Evolutionary conservation across 192 early-diverging fungal genomes (phyloP), one percentile per base, ranked within the genome.

Genomic region (Backusella parvicylindrica): DNA sequence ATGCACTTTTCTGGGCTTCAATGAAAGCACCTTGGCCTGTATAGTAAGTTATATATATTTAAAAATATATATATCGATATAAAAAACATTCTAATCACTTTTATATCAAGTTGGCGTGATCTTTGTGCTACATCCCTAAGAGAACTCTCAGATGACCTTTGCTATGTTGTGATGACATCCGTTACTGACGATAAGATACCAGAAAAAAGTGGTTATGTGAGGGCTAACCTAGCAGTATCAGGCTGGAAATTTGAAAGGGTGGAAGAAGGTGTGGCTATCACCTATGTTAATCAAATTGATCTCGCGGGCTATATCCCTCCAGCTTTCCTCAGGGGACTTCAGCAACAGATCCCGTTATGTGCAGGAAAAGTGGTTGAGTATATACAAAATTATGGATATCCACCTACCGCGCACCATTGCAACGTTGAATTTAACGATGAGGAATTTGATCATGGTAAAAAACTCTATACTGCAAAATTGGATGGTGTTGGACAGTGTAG

Each of bases 221-320:
- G 88, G 30, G 88, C 82, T 9, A 50, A 82, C 30, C 64, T 89
- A 0, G 75, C 81, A 12, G 66, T 85, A 21, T 84, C 88, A 1
- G 88, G 88, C 18, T 89, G 86, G 86, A 81, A 84, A 23, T 36
- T 84, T 35, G 40, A 77, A n/a, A 82, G 78, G 70, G 79, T 81
- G 6, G 75, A 74, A 0, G 69, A 77, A 3, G 79, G 82, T 47
- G 72, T 89, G 30, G 66, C 70, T 36, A 64, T 89, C 18, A 79
- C 78, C 0, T 89, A 85, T 73, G 75, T 89, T 21, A 84, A 83
- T 8, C 86, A 87, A 69, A 79, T 85, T 21, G 88, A 89, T 78
- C 81, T 89, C 43, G 79, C 82, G 40, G 88, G 86, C 0, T 82
- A 81, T 5, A 79, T 87, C 23, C 85, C 88, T 26, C 63, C 74